These are phyloP conservation scores for Clonostachys solani DNA, from an alignment of 2,329 filamentous ascomycete species.

Conservation along the genomic window DNA sequence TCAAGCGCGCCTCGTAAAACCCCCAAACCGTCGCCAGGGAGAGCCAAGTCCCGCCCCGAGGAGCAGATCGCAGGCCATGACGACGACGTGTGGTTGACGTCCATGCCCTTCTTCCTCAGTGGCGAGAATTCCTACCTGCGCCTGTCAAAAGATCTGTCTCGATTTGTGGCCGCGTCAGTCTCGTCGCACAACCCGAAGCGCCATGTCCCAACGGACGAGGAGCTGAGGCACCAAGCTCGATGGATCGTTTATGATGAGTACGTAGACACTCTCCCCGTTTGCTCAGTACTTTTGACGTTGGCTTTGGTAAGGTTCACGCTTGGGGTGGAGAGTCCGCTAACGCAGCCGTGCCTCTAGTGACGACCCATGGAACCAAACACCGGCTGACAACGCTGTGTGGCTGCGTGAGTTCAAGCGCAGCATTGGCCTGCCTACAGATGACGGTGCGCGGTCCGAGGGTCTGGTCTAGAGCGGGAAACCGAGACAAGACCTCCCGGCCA, in stretches of 20 bases:
- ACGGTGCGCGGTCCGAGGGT: too few species aligned
- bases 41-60: too few species aligned
- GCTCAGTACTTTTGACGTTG: too few species aligned
- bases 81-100: too few species aligned
- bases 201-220: slow-evolving; percentile 21
- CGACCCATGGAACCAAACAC: slow-evolving; percentile 33
- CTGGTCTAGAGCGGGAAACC: too few species aligned
- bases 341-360: slow-evolving; percentile 8
- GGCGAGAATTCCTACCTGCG: slow-evolving; percentile 11
- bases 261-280: slow-evolving; percentile 1
- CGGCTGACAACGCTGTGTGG: slow-evolving; percentile 25
- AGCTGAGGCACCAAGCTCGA: slow-evolving; percentile 21
- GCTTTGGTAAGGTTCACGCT: too few species aligned
- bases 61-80: too few species aligned
- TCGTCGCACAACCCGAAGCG: slow-evolving; percentile 15
- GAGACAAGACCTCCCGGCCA: too few species aligned
- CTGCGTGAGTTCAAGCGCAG: slow-evolving; percentile 10
- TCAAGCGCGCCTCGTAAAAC: too few species aligned
- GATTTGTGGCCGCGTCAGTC: slow-evolving; percentile 13
- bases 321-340: neutral
- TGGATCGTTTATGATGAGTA: slow-evolving; percentile 20
- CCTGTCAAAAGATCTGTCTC: slow-evolving; percentile 9
- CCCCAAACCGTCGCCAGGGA: too few species aligned
- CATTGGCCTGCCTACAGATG: neutral
- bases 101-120: slow-evolving; percentile 5